Base-by-base conservation (phyloP, 345 rosid species). In the Ricinus communis region DNA sequence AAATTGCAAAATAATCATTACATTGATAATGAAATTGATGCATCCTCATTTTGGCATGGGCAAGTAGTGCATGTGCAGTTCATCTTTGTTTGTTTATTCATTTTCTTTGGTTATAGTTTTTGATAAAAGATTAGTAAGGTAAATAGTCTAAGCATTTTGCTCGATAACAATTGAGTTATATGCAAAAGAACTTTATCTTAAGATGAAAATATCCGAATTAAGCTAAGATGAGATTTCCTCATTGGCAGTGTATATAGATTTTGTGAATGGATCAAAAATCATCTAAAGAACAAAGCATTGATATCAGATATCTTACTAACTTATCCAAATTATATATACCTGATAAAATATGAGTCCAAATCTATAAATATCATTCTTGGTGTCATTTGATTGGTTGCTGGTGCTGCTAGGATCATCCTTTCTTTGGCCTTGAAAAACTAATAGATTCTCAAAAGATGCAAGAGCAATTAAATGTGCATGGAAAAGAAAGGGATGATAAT, bases 341-440 rank as follows among this genome's bases (percentile, higher is more conserved):
- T 84, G 83, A 71, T 88, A 82, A 52, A 82, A 68, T 41, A 87
- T 82, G 65, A 62, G 31, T 2, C 88, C 90, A 40, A 86, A 77
- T 14, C 81, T 72, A 43, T 8, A 46, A 16, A 86, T 50, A 74
- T 85, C 88, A 58, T 76, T 79, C 57, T 56, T 49, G 43, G 87
- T 81, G 75, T 70, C 85, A 25, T 74, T 25, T 13, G 59, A 45
- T 43, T 60, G 77, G 70, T 15, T 79, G 71, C 64, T 67, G 8
- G 51, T 59, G 27, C 45, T 45, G 65, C 65, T 66, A 49, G 66
- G 71, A 69, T 62, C 68, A 28, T 73, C 83, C 62, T 68, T 76
- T 63, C 67, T 79, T 56, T 73, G 84, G 65, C 71, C 87, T 83
- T 68, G 9, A 59, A 78, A 71, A 64, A 18, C 4, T 63, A 66